phyloP scores from a whole-genome alignment of 2,329 filamentous ascomycete species.

The Malbranchea zuffiana region DNA sequence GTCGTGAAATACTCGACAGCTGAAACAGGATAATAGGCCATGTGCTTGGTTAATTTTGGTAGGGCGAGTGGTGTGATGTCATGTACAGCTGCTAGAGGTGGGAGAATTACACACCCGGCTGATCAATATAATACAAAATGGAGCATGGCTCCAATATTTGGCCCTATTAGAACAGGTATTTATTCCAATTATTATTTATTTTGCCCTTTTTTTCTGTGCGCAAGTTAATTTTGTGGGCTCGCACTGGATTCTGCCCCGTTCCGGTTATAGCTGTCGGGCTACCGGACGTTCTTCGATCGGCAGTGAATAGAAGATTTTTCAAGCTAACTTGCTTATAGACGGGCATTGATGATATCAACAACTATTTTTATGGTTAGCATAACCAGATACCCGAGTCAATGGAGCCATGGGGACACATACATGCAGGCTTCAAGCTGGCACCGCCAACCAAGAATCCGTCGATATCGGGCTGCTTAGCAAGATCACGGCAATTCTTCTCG shows the following conservation, averaged over 20 bases:
- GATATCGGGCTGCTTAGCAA: constrained; percentile 86
- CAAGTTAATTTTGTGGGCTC: too few species aligned
- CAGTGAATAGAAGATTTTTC: too few species aligned
- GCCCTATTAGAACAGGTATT: too few species aligned
- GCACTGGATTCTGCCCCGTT: too few species aligned
- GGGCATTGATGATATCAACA: constrained; percentile 60
- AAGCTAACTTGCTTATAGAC: constrained; percentile 33
- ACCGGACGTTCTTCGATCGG: too few species aligned
- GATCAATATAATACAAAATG: constrained; percentile 9
- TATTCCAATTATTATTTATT: too few species aligned
- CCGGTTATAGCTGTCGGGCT: too few species aligned
- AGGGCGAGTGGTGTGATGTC: background rate
- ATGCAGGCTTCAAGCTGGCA: constrained; percentile 92
- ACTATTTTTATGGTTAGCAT: constrained; percentile 30
- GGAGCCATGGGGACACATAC: constrained; percentile 41
- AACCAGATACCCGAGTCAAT: too few species aligned
- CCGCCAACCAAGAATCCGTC: constrained; percentile 97
- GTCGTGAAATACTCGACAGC: constrained; percentile 23
- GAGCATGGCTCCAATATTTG: background rate
- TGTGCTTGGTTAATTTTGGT: too few species aligned
- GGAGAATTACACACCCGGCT: background rate
- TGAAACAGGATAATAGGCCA: too few species aligned
- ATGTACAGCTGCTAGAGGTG: constrained; percentile 2
- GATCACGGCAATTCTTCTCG: constrained; percentile 95
- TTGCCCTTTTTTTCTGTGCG: too few species aligned